A percentile compares a stretch with the other conserved stretches of the same genome.
phyloP scores from a whole-genome alignment of 495 filamentous ascomycete genomes.

The Sordaria brevicollis region DNA sequence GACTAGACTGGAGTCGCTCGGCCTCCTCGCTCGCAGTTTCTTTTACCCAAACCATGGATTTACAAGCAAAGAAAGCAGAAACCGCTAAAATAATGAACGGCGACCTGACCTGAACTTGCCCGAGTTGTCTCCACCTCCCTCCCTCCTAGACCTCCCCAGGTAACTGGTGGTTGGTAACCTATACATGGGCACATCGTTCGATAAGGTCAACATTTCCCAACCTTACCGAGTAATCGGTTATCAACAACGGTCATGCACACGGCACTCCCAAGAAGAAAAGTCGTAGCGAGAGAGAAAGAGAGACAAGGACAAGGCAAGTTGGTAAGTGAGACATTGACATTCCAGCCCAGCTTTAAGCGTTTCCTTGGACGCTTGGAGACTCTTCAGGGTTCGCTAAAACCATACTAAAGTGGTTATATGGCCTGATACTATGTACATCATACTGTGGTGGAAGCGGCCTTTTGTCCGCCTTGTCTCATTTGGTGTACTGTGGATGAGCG shows the following conservation, averaged over 20 bases:
- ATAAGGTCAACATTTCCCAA: not conserved
- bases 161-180: too few species aligned
- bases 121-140: too few species aligned
- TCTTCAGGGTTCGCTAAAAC: not conserved
- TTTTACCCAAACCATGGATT: too few species aligned
- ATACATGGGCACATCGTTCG: too few species aligned
- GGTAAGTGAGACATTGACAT: not conserved
- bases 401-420: not conserved
- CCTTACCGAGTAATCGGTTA: not conserved
- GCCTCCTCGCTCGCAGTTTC: too few species aligned
- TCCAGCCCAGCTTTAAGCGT: not conserved
- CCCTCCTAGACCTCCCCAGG: too few species aligned
- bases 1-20: too few species aligned
- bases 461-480: not conserved
- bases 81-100: not conserved
- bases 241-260: not conserved
- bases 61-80: too few species aligned
- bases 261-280: too few species aligned
- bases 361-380: not conserved
- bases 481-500: not conserved
- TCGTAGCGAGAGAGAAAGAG: too few species aligned
- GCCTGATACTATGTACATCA: not conserved
- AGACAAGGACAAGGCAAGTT: not conserved
- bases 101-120: too few species aligned
- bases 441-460: not conserved